Evolutionary conservation across 495 filamentous ascomycete genomes (phyloP).

Genomic region (Penicillium lividum): DNA sequence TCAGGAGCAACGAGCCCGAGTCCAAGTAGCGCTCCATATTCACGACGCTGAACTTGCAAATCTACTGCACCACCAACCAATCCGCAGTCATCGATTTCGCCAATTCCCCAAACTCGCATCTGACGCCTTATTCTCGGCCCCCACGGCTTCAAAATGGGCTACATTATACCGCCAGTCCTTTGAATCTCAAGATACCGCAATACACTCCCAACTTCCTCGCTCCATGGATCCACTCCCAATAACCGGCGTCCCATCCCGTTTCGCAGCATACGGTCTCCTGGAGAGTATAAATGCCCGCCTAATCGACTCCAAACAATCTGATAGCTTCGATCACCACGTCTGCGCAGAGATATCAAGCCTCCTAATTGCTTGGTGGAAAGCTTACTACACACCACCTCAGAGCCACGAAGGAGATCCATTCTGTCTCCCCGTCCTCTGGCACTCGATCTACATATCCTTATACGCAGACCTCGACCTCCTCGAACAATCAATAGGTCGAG

Average conservation of each 20-base stretch:
- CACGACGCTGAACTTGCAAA: constrained; percentile 40
- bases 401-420: constrained; percentile 20
- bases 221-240: constrained; percentile 9
- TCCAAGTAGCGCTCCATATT: constrained; percentile 30
- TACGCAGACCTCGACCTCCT: constrained; percentile 36
- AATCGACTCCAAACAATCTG: constrained; percentile 21
- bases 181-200: not conserved
- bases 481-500: constrained; percentile 30
- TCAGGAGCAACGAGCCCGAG: constrained; percentile 19
- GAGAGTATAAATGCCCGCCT: constrained; percentile 25
- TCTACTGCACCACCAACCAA: constrained; percentile 36
- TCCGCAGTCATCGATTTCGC: constrained; percentile 28
- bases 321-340: constrained; percentile 14
- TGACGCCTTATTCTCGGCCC: constrained; percentile 33
- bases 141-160: constrained; percentile 33
- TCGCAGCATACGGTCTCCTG: constrained; percentile 26
- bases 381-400: constrained; percentile 14
- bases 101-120: constrained; percentile 22
- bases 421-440: constrained; percentile 39
- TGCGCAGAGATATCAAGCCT: constrained; percentile 16
- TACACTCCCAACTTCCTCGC: not conserved
- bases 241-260: constrained; percentile 16
- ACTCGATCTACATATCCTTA: constrained; percentile 34
- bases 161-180: constrained; percentile 14
- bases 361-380: constrained; percentile 26